These are phyloP conservation scores for Toxoplasma gondii DNA, from an alignment of 169 alveolate species.

Conservation along the genomic window DNA sequence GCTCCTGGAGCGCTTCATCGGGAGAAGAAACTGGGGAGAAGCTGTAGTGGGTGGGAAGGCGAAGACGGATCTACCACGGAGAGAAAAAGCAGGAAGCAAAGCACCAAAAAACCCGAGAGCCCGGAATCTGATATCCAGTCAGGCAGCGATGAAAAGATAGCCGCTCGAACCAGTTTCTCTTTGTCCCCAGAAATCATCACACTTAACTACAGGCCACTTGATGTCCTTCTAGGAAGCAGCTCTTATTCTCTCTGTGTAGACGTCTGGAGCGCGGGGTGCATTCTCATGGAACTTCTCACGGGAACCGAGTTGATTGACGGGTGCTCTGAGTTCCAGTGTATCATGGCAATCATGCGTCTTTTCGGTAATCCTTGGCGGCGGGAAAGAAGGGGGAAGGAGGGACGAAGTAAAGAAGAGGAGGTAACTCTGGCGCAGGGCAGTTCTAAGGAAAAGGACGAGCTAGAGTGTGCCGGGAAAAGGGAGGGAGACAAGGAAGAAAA, in stretches of 20 bases:
- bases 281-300: slow-evolving; percentile 60
- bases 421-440: not conserved
- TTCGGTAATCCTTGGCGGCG: slow-evolving; percentile 56
- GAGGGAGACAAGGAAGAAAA: not conserved
- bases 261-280: slow-evolving; percentile 90
- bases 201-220: slow-evolving; percentile 98
- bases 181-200: slow-evolving; percentile 85
- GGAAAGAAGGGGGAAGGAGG: not conserved
- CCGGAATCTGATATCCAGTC: not conserved
- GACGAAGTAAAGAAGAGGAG: not conserved
- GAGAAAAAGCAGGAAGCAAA: not conserved
- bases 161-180: slow-evolving; percentile 27
- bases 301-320: slow-evolving; percentile 57
- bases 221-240: slow-evolving; percentile 93
- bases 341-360: slow-evolving; percentile 25
- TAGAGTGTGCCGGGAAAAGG: not conserved
- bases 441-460: not conserved
- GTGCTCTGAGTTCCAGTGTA: slow-evolving; percentile 49
- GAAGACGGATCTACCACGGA: not conserved
- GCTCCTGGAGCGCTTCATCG: slow-evolving; percentile 47
- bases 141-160: not conserved
- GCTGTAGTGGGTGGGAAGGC: not conserved
- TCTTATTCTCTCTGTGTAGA: slow-evolving; percentile 95
- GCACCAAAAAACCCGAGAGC: not conserved
- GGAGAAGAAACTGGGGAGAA: not conserved